Evolutionary conservation across 805 yeast species (phyloP).

Genomic region (Hanseniaspora valbyensis): DNA sequence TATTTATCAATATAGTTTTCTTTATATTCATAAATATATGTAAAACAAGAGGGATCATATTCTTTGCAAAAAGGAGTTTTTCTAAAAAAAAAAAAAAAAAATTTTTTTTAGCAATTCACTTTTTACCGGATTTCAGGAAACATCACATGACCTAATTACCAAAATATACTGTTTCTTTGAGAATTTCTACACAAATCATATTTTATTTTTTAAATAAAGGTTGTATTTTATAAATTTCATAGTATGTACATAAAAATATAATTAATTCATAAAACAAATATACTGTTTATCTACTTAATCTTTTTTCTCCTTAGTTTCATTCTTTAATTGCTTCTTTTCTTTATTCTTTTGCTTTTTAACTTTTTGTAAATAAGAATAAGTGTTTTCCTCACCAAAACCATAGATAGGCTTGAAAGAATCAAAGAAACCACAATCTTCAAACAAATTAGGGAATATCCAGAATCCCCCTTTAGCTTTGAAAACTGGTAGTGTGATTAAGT

Average conservation of each 20-base stretch:
- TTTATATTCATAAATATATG: too few species aligned
- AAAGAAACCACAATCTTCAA: slow-evolving; percentile 87
- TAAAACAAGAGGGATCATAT: too few species aligned
- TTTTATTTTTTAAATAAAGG: too few species aligned
- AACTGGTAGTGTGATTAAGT: slow-evolving; percentile 32
- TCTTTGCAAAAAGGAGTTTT: too few species aligned
- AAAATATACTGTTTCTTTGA: too few species aligned
- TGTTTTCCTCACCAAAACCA: slow-evolving; percentile 54
- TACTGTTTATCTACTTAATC: not conserved
- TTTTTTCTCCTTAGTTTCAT: not conserved
- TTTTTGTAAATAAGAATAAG: slow-evolving; percentile 27
- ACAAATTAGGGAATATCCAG: slow-evolving; percentile 93
- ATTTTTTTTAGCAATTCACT: too few species aligned
- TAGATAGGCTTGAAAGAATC: slow-evolving; percentile 88
- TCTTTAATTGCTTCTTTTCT: slow-evolving; percentile 20
- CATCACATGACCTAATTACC: too few species aligned
- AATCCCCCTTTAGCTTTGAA: slow-evolving; percentile 47
- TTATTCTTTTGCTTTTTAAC: slow-evolving; percentile 26
- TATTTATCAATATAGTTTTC: too few species aligned
- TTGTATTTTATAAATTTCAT: too few species aligned
- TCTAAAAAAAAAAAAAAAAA: too few species aligned
- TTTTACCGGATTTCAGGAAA: too few species aligned
- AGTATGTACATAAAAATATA: not conserved
- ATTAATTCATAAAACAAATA: not conserved
- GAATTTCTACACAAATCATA: too few species aligned